Evolutionary conservation across 2,329 filamentous ascomycete species (phyloP).

Genomic region (Escovopsis weberi): DNA sequence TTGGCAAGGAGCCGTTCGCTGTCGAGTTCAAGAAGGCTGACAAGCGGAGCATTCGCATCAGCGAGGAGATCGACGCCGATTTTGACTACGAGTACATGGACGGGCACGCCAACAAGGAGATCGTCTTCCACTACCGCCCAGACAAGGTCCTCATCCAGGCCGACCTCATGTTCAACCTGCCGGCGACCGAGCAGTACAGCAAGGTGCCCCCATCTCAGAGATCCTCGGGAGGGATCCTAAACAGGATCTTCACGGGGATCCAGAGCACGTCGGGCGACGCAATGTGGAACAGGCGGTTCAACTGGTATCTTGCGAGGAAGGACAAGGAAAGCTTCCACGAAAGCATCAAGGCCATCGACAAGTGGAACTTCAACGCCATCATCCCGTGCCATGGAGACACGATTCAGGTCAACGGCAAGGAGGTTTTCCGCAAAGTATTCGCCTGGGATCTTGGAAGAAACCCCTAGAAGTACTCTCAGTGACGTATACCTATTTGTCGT

Average conservation of each 20-base stretch:
- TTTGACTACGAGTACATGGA: conserved; percentile 79
- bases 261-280: conserved; percentile 49
- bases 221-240: conserved; percentile 21
- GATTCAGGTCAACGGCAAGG: conserved; percentile 60
- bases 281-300: conserved; percentile 63
- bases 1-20: conserved; percentile 42
- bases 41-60: conserved; percentile 39
- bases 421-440: conserved; percentile 62
- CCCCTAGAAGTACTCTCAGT: not conserved
- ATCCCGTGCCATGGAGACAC: conserved; percentile 92
- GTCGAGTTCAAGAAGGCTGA: conserved; percentile 51
- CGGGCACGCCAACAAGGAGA: conserved; percentile 67
- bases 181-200: conserved; percentile 76
- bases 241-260: conserved; percentile 33
- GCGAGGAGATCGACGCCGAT: conserved; percentile 69
- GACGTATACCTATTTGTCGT: too few species aligned
- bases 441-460: conserved; percentile 57
- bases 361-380: conserved; percentile 74
- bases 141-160: conserved; percentile 71
- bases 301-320: conserved; percentile 59
- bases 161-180: conserved; percentile 85
- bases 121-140: conserved; percentile 75
- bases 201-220: conserved; percentile 32
- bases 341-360: conserved; percentile 52
- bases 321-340: conserved; percentile 56